phyloP scores from a whole-genome alignment of 495 filamentous ascomycete genomes.

The Daldinia loculata region DNA sequence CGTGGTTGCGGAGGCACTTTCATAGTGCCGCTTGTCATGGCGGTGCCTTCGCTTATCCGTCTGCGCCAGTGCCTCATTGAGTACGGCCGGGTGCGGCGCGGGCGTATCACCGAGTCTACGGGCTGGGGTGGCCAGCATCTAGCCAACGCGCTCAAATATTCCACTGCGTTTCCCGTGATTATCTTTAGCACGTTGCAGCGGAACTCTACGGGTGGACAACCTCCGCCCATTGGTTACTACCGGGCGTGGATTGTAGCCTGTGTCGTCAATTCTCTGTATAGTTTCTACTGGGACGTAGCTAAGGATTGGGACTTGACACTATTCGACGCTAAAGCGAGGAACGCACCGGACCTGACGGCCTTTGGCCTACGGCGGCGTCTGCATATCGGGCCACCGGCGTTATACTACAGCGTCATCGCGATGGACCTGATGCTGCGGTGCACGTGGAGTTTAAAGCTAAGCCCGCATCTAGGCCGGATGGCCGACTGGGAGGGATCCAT shows the following conservation, averaged over 20 bases:
- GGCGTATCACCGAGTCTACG: slow-evolving; percentile 52
- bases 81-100: slow-evolving; percentile 73
- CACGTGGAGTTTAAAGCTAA: slow-evolving; percentile 88
- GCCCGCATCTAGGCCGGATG: slow-evolving; percentile 79
- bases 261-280: slow-evolving; percentile 84
- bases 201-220: slow-evolving; percentile 62
- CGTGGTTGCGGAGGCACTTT: slow-evolving; percentile 79
- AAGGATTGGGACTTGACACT: slow-evolving; percentile 96
- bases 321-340: slow-evolving; percentile 62
- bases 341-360: slow-evolving; percentile 62
- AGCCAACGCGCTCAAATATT: slow-evolving; percentile 92
- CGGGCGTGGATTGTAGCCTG: slow-evolving; percentile 67
- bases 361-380: slow-evolving; percentile 79
- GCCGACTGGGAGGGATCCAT: slow-evolving; percentile 84
- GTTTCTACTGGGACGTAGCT: slow-evolving; percentile 97
- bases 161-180: slow-evolving; percentile 90
- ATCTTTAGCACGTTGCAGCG: slow-evolving; percentile 77
- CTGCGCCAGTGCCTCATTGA: slow-evolving; percentile 93
- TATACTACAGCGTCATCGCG: slow-evolving; percentile 83
- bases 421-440: slow-evolving; percentile 83
- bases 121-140: slow-evolving; percentile 85
- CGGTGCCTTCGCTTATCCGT: slow-evolving; percentile 83
- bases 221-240: slow-evolving; percentile 51
- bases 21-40: slow-evolving; percentile 80
- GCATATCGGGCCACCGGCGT: slow-evolving; percentile 70